Evolutionary conservation across 2,329 filamentous ascomycete genomes (phyloP), one percentile per base, ranked within the genome.

Genomic region (Raffaelea ambrosiae): DNA sequence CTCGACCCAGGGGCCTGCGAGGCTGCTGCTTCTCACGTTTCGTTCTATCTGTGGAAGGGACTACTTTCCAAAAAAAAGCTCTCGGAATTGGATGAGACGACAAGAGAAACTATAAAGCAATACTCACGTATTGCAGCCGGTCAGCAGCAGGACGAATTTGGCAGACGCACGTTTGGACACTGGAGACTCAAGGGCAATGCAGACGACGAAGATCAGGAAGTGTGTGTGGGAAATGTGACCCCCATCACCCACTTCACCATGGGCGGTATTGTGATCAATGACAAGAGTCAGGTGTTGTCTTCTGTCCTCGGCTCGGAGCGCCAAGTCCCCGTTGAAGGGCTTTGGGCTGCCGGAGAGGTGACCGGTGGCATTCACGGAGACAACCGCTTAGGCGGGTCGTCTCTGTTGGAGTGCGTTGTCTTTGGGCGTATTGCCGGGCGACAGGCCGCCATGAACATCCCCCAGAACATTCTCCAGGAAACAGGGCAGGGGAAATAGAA

Each of bases 201-300:
- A 1, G 44, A 41, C 1, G 48, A 49, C 21, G 91, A 97, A 65
- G 83, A 84, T 63, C 96, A 95, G 83, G 87, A 97, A 72, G 91
- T 98, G 56, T 79, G 93, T 29, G 61, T 95, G 54, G 51, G 53
- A 1, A 38, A 38, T 18, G 97, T 98, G 89, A 91, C 97, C 77
- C 93, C 93, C 40, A 91, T 98, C 35, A 85, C 97, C 45, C 93
- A 98, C 76, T 98, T 97, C 76, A 98, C 93, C 72, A 98, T 97
- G 93, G 93, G 93, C 66, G 93, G 93, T 76, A 93, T 97, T 58
- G 91, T 96, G 72, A 97, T 98, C 76, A 94, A 97, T 76, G 91
- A 96, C 76, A 84, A 93, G 71, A 86, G 91, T 43, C 81, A 96
- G 70, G 90, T 95, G 57, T 77, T 98, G 63, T 95, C 96, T 79